Evolutionary conservation across 1,284 basidiomycete species (phyloP).

Genomic region (Salmacisia buchloeana): DNA sequence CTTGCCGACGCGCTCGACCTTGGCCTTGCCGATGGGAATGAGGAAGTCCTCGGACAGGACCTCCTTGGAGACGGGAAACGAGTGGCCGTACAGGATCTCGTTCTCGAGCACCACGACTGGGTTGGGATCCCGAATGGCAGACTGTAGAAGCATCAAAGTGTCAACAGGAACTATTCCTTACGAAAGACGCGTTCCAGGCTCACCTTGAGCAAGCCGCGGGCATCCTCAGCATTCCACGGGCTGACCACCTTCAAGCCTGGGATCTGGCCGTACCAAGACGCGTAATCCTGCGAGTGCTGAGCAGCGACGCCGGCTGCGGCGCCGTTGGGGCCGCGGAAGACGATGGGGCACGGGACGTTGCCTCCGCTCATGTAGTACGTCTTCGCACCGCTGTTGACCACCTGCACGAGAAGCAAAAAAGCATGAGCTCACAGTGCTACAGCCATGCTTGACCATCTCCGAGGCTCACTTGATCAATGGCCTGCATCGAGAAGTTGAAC

Average conservation of each 20-base stretch:
- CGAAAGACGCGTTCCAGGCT: constrained; percentile 22
- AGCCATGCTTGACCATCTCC: too few relatives aligned
- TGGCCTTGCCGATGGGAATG: constrained; percentile 94
- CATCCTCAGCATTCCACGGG: constrained; percentile 95
- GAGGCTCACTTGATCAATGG: constrained; percentile 99
- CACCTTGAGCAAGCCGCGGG: constrained; percentile 94
- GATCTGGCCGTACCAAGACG: constrained; percentile 81
- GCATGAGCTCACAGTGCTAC: too few relatives aligned
- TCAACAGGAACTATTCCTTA: background rate
- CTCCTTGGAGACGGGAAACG: constrained; percentile 90
- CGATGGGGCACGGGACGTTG: constrained; percentile 92
- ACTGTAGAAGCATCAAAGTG: constrained; percentile 52
- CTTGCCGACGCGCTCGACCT: constrained; percentile 84
- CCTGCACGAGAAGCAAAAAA: too few relatives aligned
- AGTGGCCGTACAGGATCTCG: constrained; percentile 95
- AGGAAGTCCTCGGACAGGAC: constrained; percentile 88
- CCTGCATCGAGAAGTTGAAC: constrained; percentile 60
- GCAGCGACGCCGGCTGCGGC: constrained; percentile 94
- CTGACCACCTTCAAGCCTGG: constrained; percentile 97
- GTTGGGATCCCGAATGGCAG: constrained; percentile 96
- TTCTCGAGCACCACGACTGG: constrained; percentile 98
- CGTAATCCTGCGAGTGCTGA: constrained; percentile 57
- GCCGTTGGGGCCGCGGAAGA: constrained; percentile 99
- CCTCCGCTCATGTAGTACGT: constrained; percentile 99
- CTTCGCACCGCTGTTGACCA: constrained; percentile 99